Percentiles rank a stretch among this genome's conserved stretches.
phyloP scores from a whole-genome alignment of 805 yeast species.

The Yarrowia sp. region DNA sequence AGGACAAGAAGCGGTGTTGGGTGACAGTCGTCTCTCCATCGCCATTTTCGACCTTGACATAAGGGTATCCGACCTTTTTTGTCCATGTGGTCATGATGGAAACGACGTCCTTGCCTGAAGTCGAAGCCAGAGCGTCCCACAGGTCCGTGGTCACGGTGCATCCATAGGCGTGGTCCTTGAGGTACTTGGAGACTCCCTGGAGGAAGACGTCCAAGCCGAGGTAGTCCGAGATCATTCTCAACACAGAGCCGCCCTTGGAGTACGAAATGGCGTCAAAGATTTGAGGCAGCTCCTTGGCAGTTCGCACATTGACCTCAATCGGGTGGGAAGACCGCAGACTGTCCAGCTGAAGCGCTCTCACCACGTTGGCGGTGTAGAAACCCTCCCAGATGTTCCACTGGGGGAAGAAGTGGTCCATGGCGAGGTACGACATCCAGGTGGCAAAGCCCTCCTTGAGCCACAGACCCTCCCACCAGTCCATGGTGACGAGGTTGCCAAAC shows the following conservation, averaged over 20 bases:
- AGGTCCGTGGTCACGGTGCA: constrained; percentile 79
- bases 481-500: constrained; percentile 89
- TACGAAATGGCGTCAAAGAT: constrained; percentile 84
- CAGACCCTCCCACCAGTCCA: constrained; percentile 93
- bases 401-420: constrained; percentile 75
- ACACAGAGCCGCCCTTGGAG: constrained; percentile 78
- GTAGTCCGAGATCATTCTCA: constrained; percentile 75
- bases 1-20: constrained; percentile 69
- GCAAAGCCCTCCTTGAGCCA: constrained; percentile 94
- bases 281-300: constrained; percentile 81
- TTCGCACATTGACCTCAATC: constrained; percentile 76
- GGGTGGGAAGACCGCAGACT: constrained; percentile 77
- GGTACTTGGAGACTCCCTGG: constrained; percentile 73
- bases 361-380: constrained; percentile 78
- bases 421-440: constrained; percentile 79
- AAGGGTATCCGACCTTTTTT: constrained; percentile 74
- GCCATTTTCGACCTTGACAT: constrained; percentile 58
- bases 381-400: constrained; percentile 83
- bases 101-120: constrained; percentile 66
- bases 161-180: constrained; percentile 65
- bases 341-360: constrained; percentile 76
- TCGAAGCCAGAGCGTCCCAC: constrained; percentile 71
- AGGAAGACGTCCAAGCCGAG: constrained; percentile 73
- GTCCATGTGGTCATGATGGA: constrained; percentile 75
- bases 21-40: constrained; percentile 52